Evolutionary conservation across 164 flowering plant genomes (phyloP).

Genomic region (Stephania cephalantha): DNA sequence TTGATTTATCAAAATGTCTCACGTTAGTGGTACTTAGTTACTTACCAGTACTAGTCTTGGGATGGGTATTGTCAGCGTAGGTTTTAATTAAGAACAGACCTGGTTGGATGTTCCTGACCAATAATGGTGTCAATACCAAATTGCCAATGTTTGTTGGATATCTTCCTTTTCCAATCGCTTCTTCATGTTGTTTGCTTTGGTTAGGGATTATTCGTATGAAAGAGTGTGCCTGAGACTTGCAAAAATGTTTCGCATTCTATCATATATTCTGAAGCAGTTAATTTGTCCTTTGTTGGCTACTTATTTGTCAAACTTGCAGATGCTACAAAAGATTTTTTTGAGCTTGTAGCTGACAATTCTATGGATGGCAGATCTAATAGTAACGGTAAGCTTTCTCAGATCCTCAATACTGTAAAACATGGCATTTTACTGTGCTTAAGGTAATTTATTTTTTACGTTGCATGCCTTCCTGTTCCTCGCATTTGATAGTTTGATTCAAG

Average conservation of each 20-base stretch:
- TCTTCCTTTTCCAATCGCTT: neutral
- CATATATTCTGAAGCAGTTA: neutral
- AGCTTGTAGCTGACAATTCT: conserved; percentile 35
- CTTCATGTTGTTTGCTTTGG: neutral
- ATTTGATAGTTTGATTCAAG: neutral
- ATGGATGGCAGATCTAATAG: conserved; percentile 29
- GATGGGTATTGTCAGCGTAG: neutral
- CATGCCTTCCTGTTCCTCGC: neutral
- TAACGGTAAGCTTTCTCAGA: conserved; percentile 24
- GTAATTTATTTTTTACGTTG: neutral
- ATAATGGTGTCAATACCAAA: neutral
- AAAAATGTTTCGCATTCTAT: neutral
- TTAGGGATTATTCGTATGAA: neutral
- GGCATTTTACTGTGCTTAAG: neutral
- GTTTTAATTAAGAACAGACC: neutral
- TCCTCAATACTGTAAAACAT: neutral
- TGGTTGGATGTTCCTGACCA: neutral
- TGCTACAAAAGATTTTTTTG: conserved; percentile 58
- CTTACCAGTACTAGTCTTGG: neutral
- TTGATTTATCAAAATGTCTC: neutral
- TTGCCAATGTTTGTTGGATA: neutral
- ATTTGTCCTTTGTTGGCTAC: neutral
- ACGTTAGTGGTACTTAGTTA: neutral
- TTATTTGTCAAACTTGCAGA: conserved; percentile 36
- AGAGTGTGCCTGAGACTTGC: neutral